phyloP scores from a whole-genome alignment of 75 land plant genomes.

The Cupressus sempervirens region DNA sequence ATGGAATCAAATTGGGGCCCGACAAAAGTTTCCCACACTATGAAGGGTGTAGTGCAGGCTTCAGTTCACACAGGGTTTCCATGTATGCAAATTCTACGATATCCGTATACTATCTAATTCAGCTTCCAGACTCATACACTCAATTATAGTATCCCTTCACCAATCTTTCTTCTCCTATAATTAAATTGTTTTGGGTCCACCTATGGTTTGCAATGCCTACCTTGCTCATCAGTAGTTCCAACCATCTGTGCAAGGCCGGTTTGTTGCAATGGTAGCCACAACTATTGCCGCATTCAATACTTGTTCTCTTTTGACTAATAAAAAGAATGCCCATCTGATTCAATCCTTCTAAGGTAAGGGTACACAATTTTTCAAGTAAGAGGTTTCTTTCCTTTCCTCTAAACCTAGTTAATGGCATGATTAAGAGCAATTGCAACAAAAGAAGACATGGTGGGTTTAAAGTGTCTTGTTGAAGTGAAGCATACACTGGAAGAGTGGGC shows the following conservation, averaged over 20 bases:
- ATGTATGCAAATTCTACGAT: neutral
- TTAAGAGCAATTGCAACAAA: neutral
- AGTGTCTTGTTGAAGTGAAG: neutral
- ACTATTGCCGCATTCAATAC: neutral
- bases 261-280: constrained; percentile 6
- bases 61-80: neutral
- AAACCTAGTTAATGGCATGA: neutral
- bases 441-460: neutral
- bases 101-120: neutral
- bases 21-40: neutral
- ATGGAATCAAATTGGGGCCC: no score
- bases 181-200: neutral
- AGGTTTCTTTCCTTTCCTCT: neutral
- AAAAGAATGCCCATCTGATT: neutral
- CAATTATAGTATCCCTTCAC: neutral
- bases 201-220: neutral
- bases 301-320: neutral
- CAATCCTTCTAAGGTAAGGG: neutral
- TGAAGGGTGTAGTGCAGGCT: neutral
- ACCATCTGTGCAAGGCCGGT: neutral
- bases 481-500: constrained; percentile 2
- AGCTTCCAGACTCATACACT: neutral
- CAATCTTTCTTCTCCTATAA: neutral
- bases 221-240: neutral
- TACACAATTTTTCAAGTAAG: neutral